Conservation (phyloP, 2,329 filamentous ascomycete species). For the Aspergillus sp. region DNA sequence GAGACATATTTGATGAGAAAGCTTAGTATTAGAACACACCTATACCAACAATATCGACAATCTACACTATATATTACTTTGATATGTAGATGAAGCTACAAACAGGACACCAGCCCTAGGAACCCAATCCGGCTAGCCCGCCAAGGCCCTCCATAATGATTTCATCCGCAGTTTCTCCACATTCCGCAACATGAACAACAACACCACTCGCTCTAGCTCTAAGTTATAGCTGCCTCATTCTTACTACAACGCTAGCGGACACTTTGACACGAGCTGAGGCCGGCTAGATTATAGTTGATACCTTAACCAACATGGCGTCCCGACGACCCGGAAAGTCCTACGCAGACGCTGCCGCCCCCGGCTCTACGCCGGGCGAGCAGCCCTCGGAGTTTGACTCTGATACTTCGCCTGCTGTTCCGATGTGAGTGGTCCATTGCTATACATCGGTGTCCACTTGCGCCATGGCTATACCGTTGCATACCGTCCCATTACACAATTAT, state of each 20-base stretch:
- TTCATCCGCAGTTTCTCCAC: slow-evolving; percentile 6
- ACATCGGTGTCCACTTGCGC: not conserved
- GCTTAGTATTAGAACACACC: too few relatives aligned
- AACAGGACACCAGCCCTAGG: not conserved
- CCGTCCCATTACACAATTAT: not conserved
- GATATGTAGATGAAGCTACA: too few relatives aligned
- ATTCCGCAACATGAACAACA: not conserved
- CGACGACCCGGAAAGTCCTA: slow-evolving; percentile 31
- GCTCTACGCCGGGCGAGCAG: slow-evolving; percentile 32
- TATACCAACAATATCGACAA: too few relatives aligned
- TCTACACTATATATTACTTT: too few relatives aligned
- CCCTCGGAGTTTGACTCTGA: slow-evolving; percentile 58
- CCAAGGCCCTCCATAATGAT: not conserved
- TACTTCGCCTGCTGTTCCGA: slow-evolving; percentile 79
- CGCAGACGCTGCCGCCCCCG: slow-evolving; percentile 26
- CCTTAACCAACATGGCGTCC: slow-evolving; percentile 28
- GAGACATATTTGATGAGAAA: too few relatives aligned
- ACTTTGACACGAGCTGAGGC: not conserved
- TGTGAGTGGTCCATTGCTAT: slow-evolving; percentile 54
- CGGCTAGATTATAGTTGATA: not conserved
- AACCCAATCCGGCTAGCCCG: not conserved
- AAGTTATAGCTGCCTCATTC: not conserved
- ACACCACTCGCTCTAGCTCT: not conserved
- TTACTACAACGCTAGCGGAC: not conserved
- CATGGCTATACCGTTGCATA: not conserved